phyloP scores from a whole-genome alignment of 495 filamentous ascomycete genomes.

The Melanomma pulvis-pyrius region DNA sequence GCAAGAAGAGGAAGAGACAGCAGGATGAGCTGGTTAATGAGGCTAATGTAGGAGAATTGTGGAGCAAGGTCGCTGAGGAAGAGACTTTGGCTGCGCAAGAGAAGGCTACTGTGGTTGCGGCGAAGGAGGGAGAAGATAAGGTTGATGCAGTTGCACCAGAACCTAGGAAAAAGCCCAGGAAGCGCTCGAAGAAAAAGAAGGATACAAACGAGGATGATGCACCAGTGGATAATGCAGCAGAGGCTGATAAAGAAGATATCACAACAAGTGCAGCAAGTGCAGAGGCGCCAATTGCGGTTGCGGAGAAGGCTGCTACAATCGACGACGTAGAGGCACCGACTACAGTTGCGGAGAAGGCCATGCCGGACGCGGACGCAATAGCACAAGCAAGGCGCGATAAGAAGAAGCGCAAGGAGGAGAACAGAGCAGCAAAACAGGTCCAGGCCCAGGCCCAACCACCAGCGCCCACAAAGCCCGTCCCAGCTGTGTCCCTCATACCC shows the following conservation, averaged over 20 bases:
- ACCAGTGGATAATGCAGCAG: conserved; percentile 37
- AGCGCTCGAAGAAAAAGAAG: conserved; percentile 50
- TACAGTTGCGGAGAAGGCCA: conserved; percentile 36
- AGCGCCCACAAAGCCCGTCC: conserved; percentile 13
- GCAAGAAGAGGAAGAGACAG: conserved; percentile 22
- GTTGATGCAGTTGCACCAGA: neutral
- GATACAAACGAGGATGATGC: conserved; percentile 35
- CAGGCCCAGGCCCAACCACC: conserved; percentile 13
- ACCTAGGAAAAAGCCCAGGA: conserved; percentile 23
- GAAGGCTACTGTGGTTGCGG: conserved; percentile 25
- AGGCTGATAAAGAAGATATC: conserved; percentile 5
- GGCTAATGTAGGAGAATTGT: conserved; percentile 49
- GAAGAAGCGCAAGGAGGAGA: conserved; percentile 42
- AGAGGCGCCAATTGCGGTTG: conserved; percentile 27
- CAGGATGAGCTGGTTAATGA: conserved; percentile 70
- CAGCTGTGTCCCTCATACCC: conserved; percentile 49
- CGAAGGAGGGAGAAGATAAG: conserved; percentile 1
- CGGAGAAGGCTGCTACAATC: conserved; percentile 37
- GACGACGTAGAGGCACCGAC: conserved; percentile 1
- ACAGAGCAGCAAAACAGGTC: neutral
- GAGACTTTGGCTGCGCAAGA: neutral
- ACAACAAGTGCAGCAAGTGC: neutral
- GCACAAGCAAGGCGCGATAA: conserved; percentile 26
- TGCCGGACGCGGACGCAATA: conserved; percentile 23
- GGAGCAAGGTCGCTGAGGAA: conserved; percentile 12